These are phyloP conservation scores for Hanseniaspora pseudoguilliermondii DNA, from an alignment of 805 yeast species.

Conservation along the genomic window DNA sequence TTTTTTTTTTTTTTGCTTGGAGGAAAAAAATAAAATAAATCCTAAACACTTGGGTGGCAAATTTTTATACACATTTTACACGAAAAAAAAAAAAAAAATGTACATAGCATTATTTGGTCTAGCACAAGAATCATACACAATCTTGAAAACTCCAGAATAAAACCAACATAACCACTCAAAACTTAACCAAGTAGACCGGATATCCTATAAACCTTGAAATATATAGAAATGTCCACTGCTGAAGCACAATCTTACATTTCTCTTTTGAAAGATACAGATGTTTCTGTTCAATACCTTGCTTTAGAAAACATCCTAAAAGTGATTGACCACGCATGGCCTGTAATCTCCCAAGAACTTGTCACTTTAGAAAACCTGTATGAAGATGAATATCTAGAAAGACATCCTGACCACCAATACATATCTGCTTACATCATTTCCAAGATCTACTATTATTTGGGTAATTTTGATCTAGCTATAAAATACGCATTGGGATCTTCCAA, in stretches of 20 bases:
- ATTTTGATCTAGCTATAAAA: constrained; percentile 78
- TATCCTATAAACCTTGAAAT: too few relatives aligned
- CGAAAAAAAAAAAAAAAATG: background rate
- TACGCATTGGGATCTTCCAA: constrained; percentile 78
- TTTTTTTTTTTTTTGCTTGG: background rate
- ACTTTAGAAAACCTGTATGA: constrained; percentile 87
- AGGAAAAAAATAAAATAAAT: background rate
- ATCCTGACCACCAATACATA: constrained; percentile 36
- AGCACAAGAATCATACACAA: background rate
- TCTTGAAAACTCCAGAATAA: too few relatives aligned
- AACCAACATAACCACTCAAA: too few relatives aligned
- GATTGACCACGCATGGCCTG: constrained; percentile 94
- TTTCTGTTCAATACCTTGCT: constrained; percentile 68
- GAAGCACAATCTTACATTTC: constrained; percentile 83
- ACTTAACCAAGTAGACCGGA: too few relatives aligned
- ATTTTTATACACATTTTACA: too few relatives aligned
- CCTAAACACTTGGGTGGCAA: background rate
- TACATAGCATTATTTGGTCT: background rate
- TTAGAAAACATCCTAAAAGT: constrained; percentile 63
- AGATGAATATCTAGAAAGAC: constrained; percentile 58
- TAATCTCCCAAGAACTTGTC: constrained; percentile 77
- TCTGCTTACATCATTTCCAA: constrained; percentile 91
- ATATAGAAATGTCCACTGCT: constrained; percentile 41
- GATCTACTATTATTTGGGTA: constrained; percentile 83
- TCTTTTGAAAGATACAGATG: constrained; percentile 70